These are phyloP conservation scores for Aspergillus amoenus DNA, from an alignment of 2,329 filamentous ascomycete species.

Conservation along the genomic window DNA sequence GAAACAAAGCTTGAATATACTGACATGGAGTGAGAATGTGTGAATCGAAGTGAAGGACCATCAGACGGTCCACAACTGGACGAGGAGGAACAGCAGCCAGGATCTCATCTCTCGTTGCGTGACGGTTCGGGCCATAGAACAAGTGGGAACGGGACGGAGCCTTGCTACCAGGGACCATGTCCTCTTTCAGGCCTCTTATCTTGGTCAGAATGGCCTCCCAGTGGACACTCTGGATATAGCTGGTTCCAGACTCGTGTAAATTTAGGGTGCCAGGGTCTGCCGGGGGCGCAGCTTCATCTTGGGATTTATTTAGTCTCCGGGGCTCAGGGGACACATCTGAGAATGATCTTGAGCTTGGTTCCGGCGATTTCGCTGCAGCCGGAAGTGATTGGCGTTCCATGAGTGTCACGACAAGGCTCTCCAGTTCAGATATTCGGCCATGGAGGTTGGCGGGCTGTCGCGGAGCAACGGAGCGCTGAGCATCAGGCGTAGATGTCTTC, in stretches of 20 bases:
- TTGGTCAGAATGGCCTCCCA: background rate
- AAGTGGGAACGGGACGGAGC: background rate
- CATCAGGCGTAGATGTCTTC: background rate
- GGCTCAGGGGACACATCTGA: background rate
- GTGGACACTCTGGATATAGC: background rate
- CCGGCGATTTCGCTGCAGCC: background rate
- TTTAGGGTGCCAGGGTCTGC: background rate
- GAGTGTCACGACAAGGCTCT: background rate
- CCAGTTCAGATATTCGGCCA: background rate
- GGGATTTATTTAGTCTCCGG: background rate
- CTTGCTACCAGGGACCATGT: background rate
- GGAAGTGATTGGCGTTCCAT: background rate
- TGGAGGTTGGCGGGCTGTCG: background rate
- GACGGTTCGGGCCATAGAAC: background rate
- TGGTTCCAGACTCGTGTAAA: background rate
- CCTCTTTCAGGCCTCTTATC: background rate
- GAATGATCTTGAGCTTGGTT: background rate
- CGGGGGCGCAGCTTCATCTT: background rate
- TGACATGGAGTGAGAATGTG: background rate
- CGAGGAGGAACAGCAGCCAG: background rate
- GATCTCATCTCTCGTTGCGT: background rate
- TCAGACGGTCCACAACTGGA: background rate
- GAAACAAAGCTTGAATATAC: background rate
- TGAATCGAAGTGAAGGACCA: background rate
- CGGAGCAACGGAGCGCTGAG: background rate